These are phyloP conservation scores for Salvia sclarea DNA, from an alignment of 305 asterid species.

Conservation along the genomic window DNA sequence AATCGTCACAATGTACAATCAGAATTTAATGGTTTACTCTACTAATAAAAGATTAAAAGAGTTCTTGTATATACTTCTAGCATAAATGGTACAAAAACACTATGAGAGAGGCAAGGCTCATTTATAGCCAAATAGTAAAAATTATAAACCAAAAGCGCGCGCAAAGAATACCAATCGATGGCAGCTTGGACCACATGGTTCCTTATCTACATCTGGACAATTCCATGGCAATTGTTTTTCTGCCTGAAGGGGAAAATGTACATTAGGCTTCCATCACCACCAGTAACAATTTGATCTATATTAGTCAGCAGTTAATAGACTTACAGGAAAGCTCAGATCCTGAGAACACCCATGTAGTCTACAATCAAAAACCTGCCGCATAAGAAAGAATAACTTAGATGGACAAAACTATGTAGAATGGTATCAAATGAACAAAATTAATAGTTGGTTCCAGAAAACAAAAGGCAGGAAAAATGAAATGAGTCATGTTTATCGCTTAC, in stretches of 20 bases:
- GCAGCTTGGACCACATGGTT: conserved; percentile 81
- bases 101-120: conserved; percentile 8
- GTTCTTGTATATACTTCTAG: not conserved
- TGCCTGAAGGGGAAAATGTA: conserved; percentile 47
- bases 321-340: conserved; percentile 82
- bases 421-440: conserved; percentile 9
- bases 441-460: conserved; percentile 3
- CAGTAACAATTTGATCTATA: conserved; percentile 28
- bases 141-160: conserved; percentile 18
- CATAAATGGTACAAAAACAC: conserved; percentile 20
- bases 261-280: conserved; percentile 26
- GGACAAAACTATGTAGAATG: conserved; percentile 28
- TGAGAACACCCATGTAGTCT: conserved; percentile 96
- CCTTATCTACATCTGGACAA: conserved; percentile 56
- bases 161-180: conserved; percentile 56
- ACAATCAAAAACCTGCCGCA: conserved; percentile 88
- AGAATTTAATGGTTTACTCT: not conserved
- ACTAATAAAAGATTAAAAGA: conserved; percentile 16
- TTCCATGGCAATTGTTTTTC: conserved; percentile 65
- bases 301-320: conserved; percentile 34
- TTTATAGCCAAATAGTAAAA: conserved; percentile 8
- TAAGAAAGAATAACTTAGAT: conserved; percentile 25
- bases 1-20: not conserved
- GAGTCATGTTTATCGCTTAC: conserved; percentile 49
- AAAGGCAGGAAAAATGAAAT: conserved; percentile 2